These are phyloP conservation scores for Colletotrichum salicis DNA, from an alignment of 2,329 filamentous ascomycete genomes.

Conservation along the genomic window DNA sequence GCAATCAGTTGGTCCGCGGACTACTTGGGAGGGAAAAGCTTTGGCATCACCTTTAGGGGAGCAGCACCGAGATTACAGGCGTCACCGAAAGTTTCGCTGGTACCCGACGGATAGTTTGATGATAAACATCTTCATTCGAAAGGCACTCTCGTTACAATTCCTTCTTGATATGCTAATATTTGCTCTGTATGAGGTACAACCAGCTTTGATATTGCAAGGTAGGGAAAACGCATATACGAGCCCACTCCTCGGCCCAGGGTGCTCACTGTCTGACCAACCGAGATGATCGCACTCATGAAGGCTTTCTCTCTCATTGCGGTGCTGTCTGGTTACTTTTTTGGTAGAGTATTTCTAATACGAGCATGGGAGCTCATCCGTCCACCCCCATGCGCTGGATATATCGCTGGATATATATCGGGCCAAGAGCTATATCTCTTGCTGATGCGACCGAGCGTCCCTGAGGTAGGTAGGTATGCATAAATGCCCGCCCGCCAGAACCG, in stretches of 20 bases:
- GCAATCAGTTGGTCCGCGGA: background rate
- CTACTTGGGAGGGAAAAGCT: no score
- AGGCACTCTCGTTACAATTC: background rate
- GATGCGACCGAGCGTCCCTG: background rate
- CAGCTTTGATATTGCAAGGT: no score
- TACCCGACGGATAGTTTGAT: no score
- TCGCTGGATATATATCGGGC: background rate
- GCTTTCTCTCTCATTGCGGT: background rate
- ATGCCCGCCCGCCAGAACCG: background rate
- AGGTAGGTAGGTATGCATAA: no score
- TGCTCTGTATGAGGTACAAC: background rate
- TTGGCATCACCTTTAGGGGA: no score
- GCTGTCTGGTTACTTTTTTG: background rate
- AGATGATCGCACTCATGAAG: conserved; percentile 7
- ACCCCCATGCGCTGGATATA: background rate
- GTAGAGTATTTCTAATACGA: conserved; percentile 14
- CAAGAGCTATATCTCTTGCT: background rate
- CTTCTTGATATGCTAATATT: background rate
- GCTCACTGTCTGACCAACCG: background rate
- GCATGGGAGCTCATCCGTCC: background rate
- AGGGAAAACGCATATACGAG: background rate
- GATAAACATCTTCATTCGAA: no score
- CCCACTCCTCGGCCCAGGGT: background rate
- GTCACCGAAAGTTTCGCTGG: background rate
- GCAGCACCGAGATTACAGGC: background rate